Evolutionary conservation across 768 basidiomycete species (phyloP).

Genomic region (Russula compacta): DNA sequence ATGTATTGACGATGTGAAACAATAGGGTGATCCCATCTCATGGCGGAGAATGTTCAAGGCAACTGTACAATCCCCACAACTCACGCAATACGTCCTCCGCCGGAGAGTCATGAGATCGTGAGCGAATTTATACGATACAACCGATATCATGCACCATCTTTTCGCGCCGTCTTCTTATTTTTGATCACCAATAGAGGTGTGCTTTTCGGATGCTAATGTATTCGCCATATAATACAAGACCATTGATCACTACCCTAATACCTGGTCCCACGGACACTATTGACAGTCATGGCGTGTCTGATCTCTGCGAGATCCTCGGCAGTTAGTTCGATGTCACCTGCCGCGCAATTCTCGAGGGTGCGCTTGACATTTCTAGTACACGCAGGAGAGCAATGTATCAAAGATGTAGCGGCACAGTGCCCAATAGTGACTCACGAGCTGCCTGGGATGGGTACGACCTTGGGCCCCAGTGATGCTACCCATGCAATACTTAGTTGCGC

Average conservation of each 20-base stretch:
- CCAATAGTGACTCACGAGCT: conserved; percentile 28
- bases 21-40: conserved; percentile 65
- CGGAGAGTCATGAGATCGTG: background rate
- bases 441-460: conserved; percentile 42
- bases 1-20: background rate
- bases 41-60: conserved; percentile 73
- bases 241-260: background rate
- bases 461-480: conserved; percentile 29
- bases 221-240: background rate
- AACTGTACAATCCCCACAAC: conserved; percentile 39
- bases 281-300: conserved; percentile 26
- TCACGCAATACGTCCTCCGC: conserved; percentile 50
- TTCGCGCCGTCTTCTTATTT: background rate
- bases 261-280: conserved; percentile 10
- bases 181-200: background rate
- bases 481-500: conserved; percentile 34
- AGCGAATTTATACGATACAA: background rate
- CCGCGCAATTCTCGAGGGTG: conserved; percentile 35
- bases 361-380: conserved; percentile 30
- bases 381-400: background rate
- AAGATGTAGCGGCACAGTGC: background rate
- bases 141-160: background rate
- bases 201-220: background rate
- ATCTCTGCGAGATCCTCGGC: conserved; percentile 34
- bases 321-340: conserved; percentile 30